Evolutionary conservation across 2,329 filamentous ascomycete genomes (phyloP).

Genomic region (Neofusicoccum umdonicola): DNA sequence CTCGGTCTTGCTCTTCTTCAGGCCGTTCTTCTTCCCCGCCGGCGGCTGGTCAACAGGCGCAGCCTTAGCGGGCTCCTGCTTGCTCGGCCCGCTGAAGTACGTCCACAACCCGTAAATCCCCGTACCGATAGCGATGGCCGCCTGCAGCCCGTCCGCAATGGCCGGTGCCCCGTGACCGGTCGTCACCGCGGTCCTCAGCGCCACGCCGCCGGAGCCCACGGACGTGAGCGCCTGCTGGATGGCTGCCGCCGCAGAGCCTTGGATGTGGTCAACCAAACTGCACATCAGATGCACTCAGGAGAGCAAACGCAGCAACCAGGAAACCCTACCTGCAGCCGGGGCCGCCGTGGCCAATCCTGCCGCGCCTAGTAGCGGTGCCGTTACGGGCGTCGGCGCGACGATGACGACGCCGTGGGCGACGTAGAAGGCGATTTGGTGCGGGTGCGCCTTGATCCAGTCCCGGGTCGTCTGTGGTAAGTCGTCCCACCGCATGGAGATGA

Average conservation of each 20-base stretch:
- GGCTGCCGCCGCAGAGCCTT: background rate
- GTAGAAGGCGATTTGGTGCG: constrained; percentile 27
- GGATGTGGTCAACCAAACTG: background rate
- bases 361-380: constrained; percentile 24
- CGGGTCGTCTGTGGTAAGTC: background rate
- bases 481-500: constrained; percentile 8
- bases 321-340: constrained; percentile 24
- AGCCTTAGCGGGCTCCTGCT: background rate
- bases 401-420: constrained; percentile 26
- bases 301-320: background rate
- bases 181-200: background rate
- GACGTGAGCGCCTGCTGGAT: background rate
- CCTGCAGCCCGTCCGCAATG: constrained; percentile 3
- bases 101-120: background rate
- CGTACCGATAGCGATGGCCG: background rate
- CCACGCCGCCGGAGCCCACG: background rate
- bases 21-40: background rate
- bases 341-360: constrained; percentile 26
- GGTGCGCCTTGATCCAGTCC: constrained; percentile 23
- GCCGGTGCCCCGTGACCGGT: background rate
- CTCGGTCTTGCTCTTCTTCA: background rate
- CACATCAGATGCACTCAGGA: too few relatives aligned
- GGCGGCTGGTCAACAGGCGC: background rate
- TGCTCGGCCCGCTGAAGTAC: background rate
- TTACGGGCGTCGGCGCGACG: constrained; percentile 25